Evolutionary conservation across 371 early-diverging fungal genomes (phyloP), one percentile per base, ranked within the genome.

Genomic region (Lichtheimia ramosa): DNA sequence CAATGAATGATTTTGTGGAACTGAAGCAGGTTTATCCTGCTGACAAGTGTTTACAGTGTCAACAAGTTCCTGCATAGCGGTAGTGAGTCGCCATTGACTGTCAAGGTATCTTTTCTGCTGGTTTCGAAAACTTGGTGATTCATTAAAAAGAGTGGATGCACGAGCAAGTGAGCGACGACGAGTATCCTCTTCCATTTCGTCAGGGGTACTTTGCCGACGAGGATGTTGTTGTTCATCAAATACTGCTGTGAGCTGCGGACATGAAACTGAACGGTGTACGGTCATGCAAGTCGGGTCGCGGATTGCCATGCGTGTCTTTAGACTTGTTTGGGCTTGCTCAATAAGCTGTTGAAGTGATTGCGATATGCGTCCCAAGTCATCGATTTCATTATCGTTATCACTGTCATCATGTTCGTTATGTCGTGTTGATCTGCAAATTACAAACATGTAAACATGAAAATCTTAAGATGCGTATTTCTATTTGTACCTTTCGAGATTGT

Each of bases 311-410:
- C 43, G 41, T n/a, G 59, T 39, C 25, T 50, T 40, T 43, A 59
- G 51, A 41, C 59, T 59, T 27, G 53, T 25, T 53, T 59, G 59
- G 3, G 59, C 59, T 46, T 59, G 59, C 5, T 59, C 59, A 20
- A 59, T 59, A 12, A 59, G 43, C 13, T 51, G 59, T 27, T 52
- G 43, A 12, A 59, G 51, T 27, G 52, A 52, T 28, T 51, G 16
- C 8, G 49, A 40, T 3, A 59, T 59, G 5, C 43, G 21, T 28
- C 28, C 52, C 15, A 59, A 43, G 8, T 48, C 34, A 28, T 42
- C 52, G 46, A 27, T 40, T 41, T 39, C 48, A 10, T 15, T 24
- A 2, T 48, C 51, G 10, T 34, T 8, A 12, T 54, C 40, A n/a
- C 14, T 40, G 0, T 54, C 41, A 18, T 15, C 18, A 21, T 42